These are phyloP conservation scores for Diaporthe destruens DNA, from an alignment of 2,329 filamentous ascomycete species.

Conservation along the genomic window DNA sequence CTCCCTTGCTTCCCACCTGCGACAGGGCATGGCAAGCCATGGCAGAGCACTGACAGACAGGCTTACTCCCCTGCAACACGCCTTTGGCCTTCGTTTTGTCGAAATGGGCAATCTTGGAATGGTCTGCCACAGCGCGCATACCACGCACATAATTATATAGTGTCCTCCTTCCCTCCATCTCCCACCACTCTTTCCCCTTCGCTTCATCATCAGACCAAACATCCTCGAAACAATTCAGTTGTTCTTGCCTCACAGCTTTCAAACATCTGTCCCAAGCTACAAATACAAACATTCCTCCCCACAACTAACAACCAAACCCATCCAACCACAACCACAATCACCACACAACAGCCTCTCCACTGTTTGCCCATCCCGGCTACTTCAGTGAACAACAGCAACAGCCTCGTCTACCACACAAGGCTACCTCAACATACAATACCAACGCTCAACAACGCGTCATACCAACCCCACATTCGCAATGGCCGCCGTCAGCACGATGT, in stretches of 20 bases:
- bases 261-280: slow-evolving; percentile 24
- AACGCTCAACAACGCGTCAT: slow-evolving; percentile 7
- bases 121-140: slow-evolving; percentile 21
- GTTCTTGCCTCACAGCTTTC: slow-evolving; percentile 26
- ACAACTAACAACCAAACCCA: slow-evolving; percentile 3
- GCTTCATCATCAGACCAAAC: slow-evolving; percentile 35
- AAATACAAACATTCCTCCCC: slow-evolving; percentile 2
- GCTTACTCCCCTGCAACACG: slow-evolving; percentile 33
- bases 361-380: slow-evolving; percentile 22
- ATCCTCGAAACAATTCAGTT: slow-evolving; percentile 32
- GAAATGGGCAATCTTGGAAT: slow-evolving; percentile 37
- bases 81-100: slow-evolving; percentile 37
- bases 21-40: slow-evolving; percentile 32
- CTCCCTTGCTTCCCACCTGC: slow-evolving; percentile 38
- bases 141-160: slow-evolving; percentile 36
- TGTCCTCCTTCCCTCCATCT: slow-evolving; percentile 33
- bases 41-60: slow-evolving; percentile 34
- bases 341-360: slow-evolving; percentile 18
- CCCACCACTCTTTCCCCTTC: background rate
- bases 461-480: slow-evolving; percentile 34
- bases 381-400: slow-evolving; percentile 24
- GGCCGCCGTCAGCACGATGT: slow-evolving; percentile 42
- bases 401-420: slow-evolving; percentile 33
- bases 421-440: background rate
- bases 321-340: background rate